Base-by-base conservation (phyloP, 208 protist species). In the Porcisia hertigi region DNA sequence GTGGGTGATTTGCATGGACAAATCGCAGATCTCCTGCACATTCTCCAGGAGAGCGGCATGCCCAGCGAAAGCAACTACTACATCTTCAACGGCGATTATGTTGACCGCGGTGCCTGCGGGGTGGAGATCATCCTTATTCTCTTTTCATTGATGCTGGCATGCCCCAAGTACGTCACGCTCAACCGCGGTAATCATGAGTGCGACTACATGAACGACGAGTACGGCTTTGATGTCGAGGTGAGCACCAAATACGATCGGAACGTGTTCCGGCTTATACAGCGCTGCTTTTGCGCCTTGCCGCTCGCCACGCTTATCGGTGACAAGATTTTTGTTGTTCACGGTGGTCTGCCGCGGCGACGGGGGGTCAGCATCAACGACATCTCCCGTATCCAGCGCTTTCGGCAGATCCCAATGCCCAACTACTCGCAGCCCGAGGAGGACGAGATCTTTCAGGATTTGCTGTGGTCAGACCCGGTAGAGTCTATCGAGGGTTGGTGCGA, bases 221-320 rank as follows among this genome's bases (percentile, higher is more conserved):
- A 99, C 86, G 98, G 98, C 59, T 99, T 99, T 80, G 99, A 99
- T 80, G 98, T 99, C 62, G 98, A 99, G 88, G 99, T 98, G 76
- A 94, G 98, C 75, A 94, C 96, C 72, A 99, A 99, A 88, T 99
- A 99, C 82, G 98, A 97, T 78, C 87, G 90, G 54, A 94, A 96
- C 62, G 79, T 97, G 54, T 97, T 94, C 74, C 90, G 88, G 8
- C 89, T 95, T 39, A 95, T 97, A 53, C 89, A 94, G 74, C 90
- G 89, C 67, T 96, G 90, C 85, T 97, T 97, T 87, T 96, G 92
- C 75, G 92, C 91, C 11, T 81, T 97, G 54, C 93, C 93, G 45
- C 86, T 97, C 14, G 93, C 90, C 23, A 94, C 90, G 7, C 85
- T 95, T 54, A 88, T 97, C 54, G 89, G 82, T 1, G 85, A 82